Percentiles rank a stretch among this genome's conserved stretches.
These are phyloP conservation scores for Podospora anserina DNA, from an alignment of 495 filamentous ascomycete species.

Conservation along the genomic window DNA sequence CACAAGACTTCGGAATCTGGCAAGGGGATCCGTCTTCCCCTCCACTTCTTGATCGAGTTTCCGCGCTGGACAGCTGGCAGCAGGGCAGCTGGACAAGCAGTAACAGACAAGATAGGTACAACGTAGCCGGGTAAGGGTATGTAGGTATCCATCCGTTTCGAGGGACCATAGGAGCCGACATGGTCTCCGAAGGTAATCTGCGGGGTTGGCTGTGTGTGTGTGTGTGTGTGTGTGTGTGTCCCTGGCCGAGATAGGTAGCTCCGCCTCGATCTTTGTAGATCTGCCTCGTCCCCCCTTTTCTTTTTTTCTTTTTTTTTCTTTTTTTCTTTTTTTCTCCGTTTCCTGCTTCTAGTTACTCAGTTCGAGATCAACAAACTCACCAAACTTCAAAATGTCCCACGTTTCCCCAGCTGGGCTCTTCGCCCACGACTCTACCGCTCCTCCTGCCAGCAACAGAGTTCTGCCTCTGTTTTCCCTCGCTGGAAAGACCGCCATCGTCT, in stretches of 20 bases:
- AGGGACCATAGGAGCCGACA: not conserved
- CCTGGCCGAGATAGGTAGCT: not conserved
- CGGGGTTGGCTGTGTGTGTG: not conserved
- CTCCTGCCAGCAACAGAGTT: slow-evolving; percentile 61
- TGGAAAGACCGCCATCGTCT: slow-evolving; percentile 79
- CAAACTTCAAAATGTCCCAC: not conserved
- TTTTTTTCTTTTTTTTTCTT: not conserved
- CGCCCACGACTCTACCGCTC: slow-evolving; percentile 55
- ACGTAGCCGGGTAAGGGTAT: not conserved
- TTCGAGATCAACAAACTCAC: not conserved
- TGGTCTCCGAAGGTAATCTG: not conserved
- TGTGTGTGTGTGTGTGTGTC: not conserved
- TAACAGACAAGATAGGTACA: not conserved
- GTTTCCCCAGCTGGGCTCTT: slow-evolving; percentile 49
- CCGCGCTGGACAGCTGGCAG: not conserved
- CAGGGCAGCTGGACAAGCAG: not conserved
- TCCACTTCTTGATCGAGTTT: not conserved
- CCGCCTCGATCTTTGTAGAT: not conserved
- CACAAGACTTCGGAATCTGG: not conserved
- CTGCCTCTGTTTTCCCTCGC: slow-evolving; percentile 80
- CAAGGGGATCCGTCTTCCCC: not conserved
- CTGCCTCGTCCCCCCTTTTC: not conserved
- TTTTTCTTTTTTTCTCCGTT: not conserved
- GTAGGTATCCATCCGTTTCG: slow-evolving; percentile 1
- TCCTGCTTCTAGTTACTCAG: not conserved